Evolutionary conservation across 345 rosid species (phyloP), one percentile per base, ranked within the genome.

Genomic region (Euphorbia pulcherrima): DNA sequence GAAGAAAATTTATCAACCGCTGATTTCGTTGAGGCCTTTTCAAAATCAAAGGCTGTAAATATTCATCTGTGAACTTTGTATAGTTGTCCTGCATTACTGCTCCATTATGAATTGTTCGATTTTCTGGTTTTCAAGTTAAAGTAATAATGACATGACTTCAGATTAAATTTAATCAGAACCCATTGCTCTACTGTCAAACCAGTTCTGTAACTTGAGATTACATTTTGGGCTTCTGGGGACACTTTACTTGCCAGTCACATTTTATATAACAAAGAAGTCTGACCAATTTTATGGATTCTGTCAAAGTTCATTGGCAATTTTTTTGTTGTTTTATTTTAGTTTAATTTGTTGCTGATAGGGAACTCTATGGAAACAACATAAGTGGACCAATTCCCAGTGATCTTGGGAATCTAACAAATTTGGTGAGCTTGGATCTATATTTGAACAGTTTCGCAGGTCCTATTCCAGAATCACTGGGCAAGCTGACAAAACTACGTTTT

Each of bases 401-500:
- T 44, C 69, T 80, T 57, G 79, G 84, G 64, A 74, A 77, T 46
- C 68, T 81, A 60, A 77, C 77, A 5, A 74, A 77, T 64, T 66
- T 81, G 75, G 75, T 72, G 70, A 81, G 84, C 79, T 77, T 81
- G 81, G 84, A 81, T 66, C 81, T 81, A 53, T 81, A 81, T 75
- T 52, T 75, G 68, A 81, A 81, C 62, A 72, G 52, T 51, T 74
- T 81, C 67, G 65, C 37, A 4, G 79, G 84, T 26, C 77, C 55
- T 60, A 75, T 81, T 71, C 84, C 84, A 37, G 79, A 69, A 21
- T 13, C 79, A 33, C 63, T 81, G 79, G 75, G 81, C 27, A 72
- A 71, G 65, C 68, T 81, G 77, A 71, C 68, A 29, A 72, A 72
- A 52, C 50, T 81, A 54, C 78, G 71, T 40, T 81, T 74, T 60